These are phyloP conservation scores for Colletotrichum eremochloae DNA, from an alignment of 2,329 filamentous ascomycete genomes.

Conservation along the genomic window DNA sequence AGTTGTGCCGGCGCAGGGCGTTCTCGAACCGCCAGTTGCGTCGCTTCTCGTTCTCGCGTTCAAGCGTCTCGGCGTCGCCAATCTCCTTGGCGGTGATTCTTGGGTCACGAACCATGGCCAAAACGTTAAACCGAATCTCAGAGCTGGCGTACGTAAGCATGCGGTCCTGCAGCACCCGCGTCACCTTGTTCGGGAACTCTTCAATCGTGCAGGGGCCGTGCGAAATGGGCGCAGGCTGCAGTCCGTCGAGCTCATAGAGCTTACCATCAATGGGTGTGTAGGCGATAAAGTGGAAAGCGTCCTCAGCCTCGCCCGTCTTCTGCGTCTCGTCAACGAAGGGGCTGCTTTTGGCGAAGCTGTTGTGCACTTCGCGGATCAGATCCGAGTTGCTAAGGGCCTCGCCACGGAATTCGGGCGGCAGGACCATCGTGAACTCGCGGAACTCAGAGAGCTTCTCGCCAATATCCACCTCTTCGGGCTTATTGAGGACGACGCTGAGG, in stretches of 20 bases:
- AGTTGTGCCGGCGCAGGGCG: conserved; percentile 90
- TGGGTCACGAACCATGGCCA: conserved; percentile 91
- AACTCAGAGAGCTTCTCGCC: conserved; percentile 80
- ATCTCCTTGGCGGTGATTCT: conserved; percentile 82
- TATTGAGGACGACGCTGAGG: conserved; percentile 91
- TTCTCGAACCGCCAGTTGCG: conserved; percentile 96
- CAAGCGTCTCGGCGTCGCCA: conserved; percentile 83
- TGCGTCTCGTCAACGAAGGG: conserved; percentile 95
- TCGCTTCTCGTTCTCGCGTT: conserved; percentile 85
- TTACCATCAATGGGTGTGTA: conserved; percentile 85
- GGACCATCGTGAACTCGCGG: conserved; percentile 87
- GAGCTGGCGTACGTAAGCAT: conserved; percentile 86
- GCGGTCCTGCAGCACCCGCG: conserved; percentile 86
- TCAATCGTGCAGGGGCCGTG: conserved; percentile 81
- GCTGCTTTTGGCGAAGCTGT: conserved; percentile 88
- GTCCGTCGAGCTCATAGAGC: conserved; percentile 94
- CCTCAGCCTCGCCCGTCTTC: conserved; percentile 78
- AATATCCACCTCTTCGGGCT: conserved; percentile 77
- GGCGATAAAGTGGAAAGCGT: conserved; percentile 97
- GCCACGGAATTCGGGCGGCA: conserved; percentile 79
- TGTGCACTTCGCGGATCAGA: conserved; percentile 84
- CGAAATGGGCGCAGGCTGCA: conserved; percentile 91
- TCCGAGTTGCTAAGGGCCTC: conserved; percentile 74
- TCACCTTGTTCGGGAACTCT: conserved; percentile 83
- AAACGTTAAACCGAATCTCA: conserved; percentile 95